These are phyloP conservation scores for Micractinium conductrix DNA, from an alignment of 139 green algal genomes.

Conservation along the genomic window DNA sequence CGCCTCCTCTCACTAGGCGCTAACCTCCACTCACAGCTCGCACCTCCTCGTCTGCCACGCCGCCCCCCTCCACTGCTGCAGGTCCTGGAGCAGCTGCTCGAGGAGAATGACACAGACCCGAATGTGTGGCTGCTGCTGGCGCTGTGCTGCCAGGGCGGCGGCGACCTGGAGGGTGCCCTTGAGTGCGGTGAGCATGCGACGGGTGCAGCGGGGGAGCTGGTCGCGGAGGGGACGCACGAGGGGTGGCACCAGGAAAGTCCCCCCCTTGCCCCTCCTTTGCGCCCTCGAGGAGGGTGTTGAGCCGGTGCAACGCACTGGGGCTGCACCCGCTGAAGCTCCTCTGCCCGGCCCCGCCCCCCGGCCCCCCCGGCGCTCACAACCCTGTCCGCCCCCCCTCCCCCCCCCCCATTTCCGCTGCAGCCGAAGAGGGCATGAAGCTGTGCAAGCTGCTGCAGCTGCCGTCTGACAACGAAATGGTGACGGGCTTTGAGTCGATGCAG, in stretches of 20 bases:
- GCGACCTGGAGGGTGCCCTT: constrained; percentile 62
- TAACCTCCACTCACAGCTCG: neutral
- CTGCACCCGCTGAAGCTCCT: too few species aligned
- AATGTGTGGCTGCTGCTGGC: constrained; percentile 84
- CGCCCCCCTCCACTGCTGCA: constrained; percentile 14
- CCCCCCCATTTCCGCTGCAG: neutral
- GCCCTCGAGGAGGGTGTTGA: too few species aligned
- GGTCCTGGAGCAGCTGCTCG: constrained; percentile 78
- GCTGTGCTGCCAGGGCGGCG: constrained; percentile 50
- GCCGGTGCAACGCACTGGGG: too few species aligned
- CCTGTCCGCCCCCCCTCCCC: too few species aligned
- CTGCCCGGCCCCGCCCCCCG: too few species aligned
- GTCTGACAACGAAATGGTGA: neutral
- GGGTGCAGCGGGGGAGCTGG: neutral
- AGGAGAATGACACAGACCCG: constrained; percentile 80
- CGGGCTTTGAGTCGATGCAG: constrained; percentile 7
- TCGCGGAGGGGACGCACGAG: neutral
- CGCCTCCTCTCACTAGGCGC: too few species aligned
- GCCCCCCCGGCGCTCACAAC: too few species aligned
- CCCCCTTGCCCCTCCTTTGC: too few species aligned
- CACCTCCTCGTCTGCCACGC: neutral
- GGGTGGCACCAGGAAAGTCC: too few species aligned
- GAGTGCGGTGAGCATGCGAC: constrained; percentile 44
- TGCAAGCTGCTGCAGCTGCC: neutral
- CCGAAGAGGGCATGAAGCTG: constrained; percentile 15